Percentiles rank a stretch among this genome's conserved stretches.
Evolutionary conservation across 768 basidiomycete species (phyloP).

Genomic region (Fistulinella prunicolor): DNA sequence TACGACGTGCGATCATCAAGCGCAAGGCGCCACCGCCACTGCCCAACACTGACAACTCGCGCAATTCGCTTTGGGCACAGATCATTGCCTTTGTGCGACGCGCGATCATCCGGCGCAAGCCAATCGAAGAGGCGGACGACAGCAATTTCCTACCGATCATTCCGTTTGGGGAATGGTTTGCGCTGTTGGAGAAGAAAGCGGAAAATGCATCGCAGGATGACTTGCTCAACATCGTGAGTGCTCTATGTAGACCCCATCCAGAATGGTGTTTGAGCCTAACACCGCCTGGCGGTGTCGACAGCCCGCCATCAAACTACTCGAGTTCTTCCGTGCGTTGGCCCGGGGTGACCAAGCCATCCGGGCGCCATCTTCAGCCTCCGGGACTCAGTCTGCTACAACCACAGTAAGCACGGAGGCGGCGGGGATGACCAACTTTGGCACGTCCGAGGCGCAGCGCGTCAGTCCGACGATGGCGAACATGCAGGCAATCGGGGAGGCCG

Average conservation of each 20-base stretch:
- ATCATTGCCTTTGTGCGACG: conserved; percentile 29
- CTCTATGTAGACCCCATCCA: not conserved
- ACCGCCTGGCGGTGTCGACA: conserved; percentile 1
- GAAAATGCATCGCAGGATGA: conserved; percentile 24
- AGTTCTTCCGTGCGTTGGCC: conserved; percentile 30
- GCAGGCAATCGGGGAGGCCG: conserved; percentile 21
- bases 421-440: conserved; percentile 22
- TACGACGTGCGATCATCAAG: conserved; percentile 20
- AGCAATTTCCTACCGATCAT: conserved; percentile 27
- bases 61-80: conserved; percentile 31
- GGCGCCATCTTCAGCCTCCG: not conserved
- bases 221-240: conserved; percentile 31
- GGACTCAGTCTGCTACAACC: fast-evolving
- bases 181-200: conserved; percentile 21
- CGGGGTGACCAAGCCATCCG: conserved; percentile 15
- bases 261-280: too few relatives aligned
- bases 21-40: conserved; percentile 17
- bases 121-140: not conserved
- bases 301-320: conserved; percentile 37
- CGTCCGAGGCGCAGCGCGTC: conserved; percentile 8
- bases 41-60: conserved; percentile 41
- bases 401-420: conserved; percentile 12
- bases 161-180: conserved; percentile 36
- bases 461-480: conserved; percentile 27
- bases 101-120: conserved; percentile 13